These are phyloP conservation scores for Comarum palustre DNA, from an alignment of 306 rosid genomes.

Conservation along the genomic window DNA sequence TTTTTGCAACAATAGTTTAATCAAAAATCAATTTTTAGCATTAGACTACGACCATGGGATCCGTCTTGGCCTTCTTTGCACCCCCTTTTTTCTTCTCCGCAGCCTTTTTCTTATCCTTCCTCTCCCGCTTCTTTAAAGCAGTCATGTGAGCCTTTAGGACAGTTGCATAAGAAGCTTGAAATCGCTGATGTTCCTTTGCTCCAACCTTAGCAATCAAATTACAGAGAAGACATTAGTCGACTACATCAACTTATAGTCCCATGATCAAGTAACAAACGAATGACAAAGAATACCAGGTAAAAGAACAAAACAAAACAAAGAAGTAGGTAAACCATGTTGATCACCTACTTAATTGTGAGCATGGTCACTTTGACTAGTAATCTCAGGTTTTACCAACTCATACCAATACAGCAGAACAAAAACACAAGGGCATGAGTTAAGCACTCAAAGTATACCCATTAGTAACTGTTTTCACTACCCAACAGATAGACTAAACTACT, in stretches of 20 bases:
- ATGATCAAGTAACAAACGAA: background rate
- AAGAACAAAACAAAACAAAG: background rate
- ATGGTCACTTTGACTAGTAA: background rate
- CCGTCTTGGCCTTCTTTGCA: conserved; percentile 44
- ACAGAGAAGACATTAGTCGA: background rate
- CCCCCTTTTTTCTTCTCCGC: conserved; percentile 59
- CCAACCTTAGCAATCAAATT: conserved; percentile 68
- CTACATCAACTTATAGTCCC: background rate
- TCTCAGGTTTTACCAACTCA: background rate
- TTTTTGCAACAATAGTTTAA: background rate
- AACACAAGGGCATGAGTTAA: background rate
- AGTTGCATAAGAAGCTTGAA: conserved; percentile 96
- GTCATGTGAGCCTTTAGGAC: conserved; percentile 97
- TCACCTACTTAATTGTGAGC: background rate
- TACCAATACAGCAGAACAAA: background rate
- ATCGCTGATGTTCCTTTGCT: conserved; percentile 85
- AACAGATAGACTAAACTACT: background rate
- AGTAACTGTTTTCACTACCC: background rate
- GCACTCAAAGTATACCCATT: background rate
- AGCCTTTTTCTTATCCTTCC: conserved; percentile 89
- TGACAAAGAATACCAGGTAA: background rate
- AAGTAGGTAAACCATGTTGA: background rate
- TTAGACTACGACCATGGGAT: background rate
- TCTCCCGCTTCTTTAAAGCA: conserved; percentile 88
- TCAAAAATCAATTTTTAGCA: background rate